phyloP scores from a whole-genome alignment of 345 rosid genomes.

The Sisymbrium irio region DNA sequence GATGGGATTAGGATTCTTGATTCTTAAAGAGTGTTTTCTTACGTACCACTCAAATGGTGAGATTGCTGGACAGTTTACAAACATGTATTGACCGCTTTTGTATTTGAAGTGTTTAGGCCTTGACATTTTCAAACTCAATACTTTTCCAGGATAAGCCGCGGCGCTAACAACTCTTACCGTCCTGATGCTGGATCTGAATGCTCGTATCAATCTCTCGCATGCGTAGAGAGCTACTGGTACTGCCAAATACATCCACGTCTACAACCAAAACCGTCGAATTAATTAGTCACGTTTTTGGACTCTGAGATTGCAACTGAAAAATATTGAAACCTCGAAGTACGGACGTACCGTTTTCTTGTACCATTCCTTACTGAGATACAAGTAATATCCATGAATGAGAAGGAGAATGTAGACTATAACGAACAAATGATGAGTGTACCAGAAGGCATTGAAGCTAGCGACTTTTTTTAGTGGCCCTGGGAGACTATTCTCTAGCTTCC shows the following conservation, averaged over 20 bases:
- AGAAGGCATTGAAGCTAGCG: conserved; percentile 72
- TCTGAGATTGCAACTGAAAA: background rate
- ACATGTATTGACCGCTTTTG: conserved; percentile 94
- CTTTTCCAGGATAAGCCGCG: conserved; percentile 72
- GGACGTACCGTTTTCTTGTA: conserved; percentile 70
- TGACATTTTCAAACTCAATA: conserved; percentile 64
- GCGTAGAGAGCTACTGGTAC: conserved; percentile 54
- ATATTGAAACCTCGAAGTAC: background rate
- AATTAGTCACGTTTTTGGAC: background rate
- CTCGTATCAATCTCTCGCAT: conserved; percentile 54
- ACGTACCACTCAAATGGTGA: conserved; percentile 79
- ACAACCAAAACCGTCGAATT: background rate
- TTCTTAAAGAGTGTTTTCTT: background rate
- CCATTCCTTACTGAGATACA: conserved; percentile 56
- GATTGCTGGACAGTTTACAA: conserved; percentile 69
- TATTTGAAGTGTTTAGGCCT: conserved; percentile 74
- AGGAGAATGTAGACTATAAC: conserved; percentile 62
- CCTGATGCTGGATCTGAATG: conserved; percentile 60
- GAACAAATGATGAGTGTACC: conserved; percentile 77
- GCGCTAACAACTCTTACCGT: conserved; percentile 53
- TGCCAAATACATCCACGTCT: conserved; percentile 84
- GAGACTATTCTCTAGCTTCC: conserved; percentile 35
- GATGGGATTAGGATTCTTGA: background rate
- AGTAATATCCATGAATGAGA: conserved; percentile 50
- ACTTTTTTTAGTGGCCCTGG: conserved; percentile 54